Evolutionary conservation across 2,329 filamentous ascomycete species (phyloP), one percentile per base, ranked within the genome.

Genomic region (Metarhizium guizhouense): DNA sequence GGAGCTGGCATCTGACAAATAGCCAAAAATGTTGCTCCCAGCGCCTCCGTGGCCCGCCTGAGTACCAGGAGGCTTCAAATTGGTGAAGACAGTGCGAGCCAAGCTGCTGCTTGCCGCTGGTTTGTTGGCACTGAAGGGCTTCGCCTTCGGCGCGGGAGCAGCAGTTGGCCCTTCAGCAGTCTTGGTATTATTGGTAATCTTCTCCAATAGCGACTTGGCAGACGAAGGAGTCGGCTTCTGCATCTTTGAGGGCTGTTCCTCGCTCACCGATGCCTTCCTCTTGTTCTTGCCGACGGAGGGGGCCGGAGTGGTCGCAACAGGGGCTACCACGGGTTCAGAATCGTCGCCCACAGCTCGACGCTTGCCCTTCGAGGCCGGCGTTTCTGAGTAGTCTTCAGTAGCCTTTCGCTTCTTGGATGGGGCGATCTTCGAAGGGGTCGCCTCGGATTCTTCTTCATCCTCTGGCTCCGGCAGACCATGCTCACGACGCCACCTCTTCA

Each of bases 401-500:
- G 81, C 80, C 69, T 84, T 84, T 58, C 81, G 78, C 72, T 84
- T 84, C 59, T 76, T 75, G 8, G 69, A 65, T 11, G 70, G 66
- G 2, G 68, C 40, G 11, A 51, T 6, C 51, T 54, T 58, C 25
- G 60, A 64, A 4, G 70, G 65, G 14, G 67, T 69, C 8, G 64
- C 62, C 20, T 65, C 59, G 2, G 63, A 58, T 6, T 67, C 65
- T 7, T 68, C 65, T 48, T 80, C 75, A 10, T 79, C 76, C 53
- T 77, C 74, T 0, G 74, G 70, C 32, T 78, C 74, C 10, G 79
- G 76, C 25, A 84, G 72, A 36, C 78, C 78, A 61, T 84, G 76
- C 55, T 79, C 77, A 47, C 76, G 69, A 63, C 80, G 78, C 81
- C 81, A 84, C 61, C 78, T 78, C 66, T 77, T 80, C 54, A 83